A percentile compares a stretch with the other conserved stretches of the same genome.
These are phyloP conservation scores for Coemansia sp. DNA, from an alignment of 192 early-diverging fungal genomes.

Conservation along the genomic window DNA sequence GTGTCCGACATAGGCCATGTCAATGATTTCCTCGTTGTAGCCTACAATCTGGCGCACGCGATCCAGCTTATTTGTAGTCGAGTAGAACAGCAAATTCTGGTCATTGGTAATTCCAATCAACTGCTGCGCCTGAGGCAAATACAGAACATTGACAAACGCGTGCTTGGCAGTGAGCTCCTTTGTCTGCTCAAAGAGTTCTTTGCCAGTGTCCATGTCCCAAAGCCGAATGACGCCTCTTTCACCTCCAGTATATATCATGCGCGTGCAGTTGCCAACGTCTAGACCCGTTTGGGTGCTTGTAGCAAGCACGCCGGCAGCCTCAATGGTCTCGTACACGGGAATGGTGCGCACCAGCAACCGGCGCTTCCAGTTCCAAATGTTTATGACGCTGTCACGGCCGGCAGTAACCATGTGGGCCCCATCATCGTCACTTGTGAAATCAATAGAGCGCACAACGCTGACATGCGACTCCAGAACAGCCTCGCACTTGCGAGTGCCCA, in stretches of 20 bases:
- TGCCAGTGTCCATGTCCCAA: constrained; percentile 77
- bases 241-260: constrained; percentile 79
- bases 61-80: constrained; percentile 51
- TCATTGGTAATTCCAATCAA: constrained; percentile 81
- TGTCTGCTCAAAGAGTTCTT: constrained; percentile 63
- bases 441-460: constrained; percentile 86
- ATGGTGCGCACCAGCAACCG: constrained; percentile 69
- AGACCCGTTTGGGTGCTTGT: constrained; percentile 32
- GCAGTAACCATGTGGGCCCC: constrained; percentile 72
- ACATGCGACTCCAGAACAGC: constrained; percentile 79
- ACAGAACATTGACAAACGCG: constrained; percentile 69
- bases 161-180: constrained; percentile 72
- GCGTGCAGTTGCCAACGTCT: constrained; percentile 26
- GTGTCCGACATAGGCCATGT: constrained; percentile 72
- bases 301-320: constrained; percentile 73
- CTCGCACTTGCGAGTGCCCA: constrained; percentile 68
- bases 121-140: constrained; percentile 52
- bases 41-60: constrained; percentile 83
- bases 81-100: constrained; percentile 84
- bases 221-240: constrained; percentile 77
- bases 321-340: constrained; percentile 84
- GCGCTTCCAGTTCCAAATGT: constrained; percentile 76
- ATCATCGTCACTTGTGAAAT: constrained; percentile 59
- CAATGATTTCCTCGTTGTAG: constrained; percentile 94
- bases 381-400: constrained; percentile 87